phyloP scores from a whole-genome alignment of 78 protist genomes.

The Trichosphaerium sp. region DNA sequence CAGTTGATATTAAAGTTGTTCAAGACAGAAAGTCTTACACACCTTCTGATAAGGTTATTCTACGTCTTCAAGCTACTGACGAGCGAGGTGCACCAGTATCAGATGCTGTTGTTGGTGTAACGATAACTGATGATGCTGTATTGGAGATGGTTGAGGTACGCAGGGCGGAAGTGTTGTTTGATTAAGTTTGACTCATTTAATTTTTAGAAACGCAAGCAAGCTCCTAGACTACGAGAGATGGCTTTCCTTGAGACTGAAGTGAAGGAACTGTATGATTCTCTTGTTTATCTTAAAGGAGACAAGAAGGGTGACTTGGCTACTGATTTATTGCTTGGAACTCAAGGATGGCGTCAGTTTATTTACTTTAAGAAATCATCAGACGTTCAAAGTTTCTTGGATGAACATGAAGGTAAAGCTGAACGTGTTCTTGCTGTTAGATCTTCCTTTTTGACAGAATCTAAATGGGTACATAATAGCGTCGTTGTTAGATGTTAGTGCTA shows the following conservation, averaged over 20 bases:
- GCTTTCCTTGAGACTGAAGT: constrained; percentile 6
- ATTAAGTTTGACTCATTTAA: too few relatives aligned
- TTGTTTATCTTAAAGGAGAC: background rate
- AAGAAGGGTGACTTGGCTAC: background rate
- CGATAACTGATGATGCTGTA: constrained; percentile 9
- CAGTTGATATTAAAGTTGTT: background rate
- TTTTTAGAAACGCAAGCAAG: constrained; percentile 1
- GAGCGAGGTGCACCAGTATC: background rate
- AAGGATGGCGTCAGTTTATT: too few relatives aligned
- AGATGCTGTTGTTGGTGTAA: constrained; percentile 7
- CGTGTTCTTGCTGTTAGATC: too few relatives aligned
- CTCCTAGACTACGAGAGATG: constrained; percentile 11
- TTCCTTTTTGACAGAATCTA: too few relatives aligned
- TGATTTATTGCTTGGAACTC: background rate
- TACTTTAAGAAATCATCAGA: too few relatives aligned
- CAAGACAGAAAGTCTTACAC: background rate
- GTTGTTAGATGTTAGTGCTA: too few relatives aligned
- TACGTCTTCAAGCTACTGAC: background rate
- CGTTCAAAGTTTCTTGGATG: too few relatives aligned
- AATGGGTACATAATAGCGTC: too few relatives aligned
- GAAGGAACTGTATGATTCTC: too few relatives aligned
- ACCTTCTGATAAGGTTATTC: background rate
- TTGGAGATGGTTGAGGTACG: background rate
- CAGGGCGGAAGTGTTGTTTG: too few relatives aligned
- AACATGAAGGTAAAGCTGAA: too few relatives aligned